These are phyloP conservation scores for Phellopilus nigrolimitatus DNA, from an alignment of 1,284 basidiomycete species.

Conservation along the genomic window DNA sequence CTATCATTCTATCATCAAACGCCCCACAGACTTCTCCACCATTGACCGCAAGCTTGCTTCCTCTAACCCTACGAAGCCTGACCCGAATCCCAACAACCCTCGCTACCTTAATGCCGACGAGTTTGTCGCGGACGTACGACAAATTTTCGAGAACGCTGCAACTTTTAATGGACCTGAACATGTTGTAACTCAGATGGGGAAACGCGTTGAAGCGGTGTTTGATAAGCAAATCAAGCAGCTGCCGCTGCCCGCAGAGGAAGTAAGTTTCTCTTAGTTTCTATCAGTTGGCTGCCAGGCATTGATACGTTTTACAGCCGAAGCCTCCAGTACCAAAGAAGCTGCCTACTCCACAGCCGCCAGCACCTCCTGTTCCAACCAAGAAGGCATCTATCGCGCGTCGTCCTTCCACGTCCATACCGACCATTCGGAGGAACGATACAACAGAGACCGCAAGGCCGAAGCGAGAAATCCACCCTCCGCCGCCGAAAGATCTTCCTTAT, in stretches of 20 bases:
- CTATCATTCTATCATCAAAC: conserved; percentile 83
- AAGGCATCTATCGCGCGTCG: conserved; percentile 52
- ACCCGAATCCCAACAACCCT: conserved; percentile 62
- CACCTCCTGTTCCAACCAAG: conserved; percentile 35
- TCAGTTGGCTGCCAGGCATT: conserved; percentile 17
- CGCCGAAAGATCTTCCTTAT: conserved; percentile 88
- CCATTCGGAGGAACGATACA: conserved; percentile 63
- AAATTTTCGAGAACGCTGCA: conserved; percentile 85
- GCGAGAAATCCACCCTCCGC: conserved; percentile 94
- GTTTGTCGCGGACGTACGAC: conserved; percentile 77
- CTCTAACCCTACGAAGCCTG: conserved; percentile 75
- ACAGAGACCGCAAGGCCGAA: conserved; percentile 76
- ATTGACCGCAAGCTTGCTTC: conserved; percentile 84
- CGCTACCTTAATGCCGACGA: conserved; percentile 73
- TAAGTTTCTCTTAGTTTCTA: conserved; percentile 36
- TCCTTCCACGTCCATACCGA: conserved; percentile 72
- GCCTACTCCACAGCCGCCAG: conserved; percentile 34
- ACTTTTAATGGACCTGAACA: conserved; percentile 95
- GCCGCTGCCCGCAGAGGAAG: conserved; percentile 66
- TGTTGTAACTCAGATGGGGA: conserved; percentile 73
- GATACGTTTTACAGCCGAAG: conserved; percentile 39
- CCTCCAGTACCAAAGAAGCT: conserved; percentile 32
- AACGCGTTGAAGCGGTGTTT: conserved; percentile 78
- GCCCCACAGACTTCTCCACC: conserved; percentile 95
- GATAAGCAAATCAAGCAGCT: conserved; percentile 86